Percentiles rank a stretch among this genome's conserved stretches.
Evolutionary conservation across 2,329 filamentous ascomycete species (phyloP).

Genomic region (Dactylellina parvicollis): DNA sequence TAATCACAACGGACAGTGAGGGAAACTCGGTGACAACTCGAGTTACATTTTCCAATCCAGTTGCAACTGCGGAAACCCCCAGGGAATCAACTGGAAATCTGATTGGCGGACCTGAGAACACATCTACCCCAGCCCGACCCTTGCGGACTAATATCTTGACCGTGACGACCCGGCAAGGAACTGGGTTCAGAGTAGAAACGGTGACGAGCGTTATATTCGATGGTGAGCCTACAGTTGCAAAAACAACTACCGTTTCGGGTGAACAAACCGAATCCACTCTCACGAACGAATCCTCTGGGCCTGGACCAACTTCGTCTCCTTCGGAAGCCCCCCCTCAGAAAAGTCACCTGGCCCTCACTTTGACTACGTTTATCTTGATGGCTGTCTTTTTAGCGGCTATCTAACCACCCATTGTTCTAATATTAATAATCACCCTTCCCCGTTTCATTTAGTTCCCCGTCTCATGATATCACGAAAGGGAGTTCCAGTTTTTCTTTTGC

Average conservation of each 20-base stretch:
- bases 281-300: background rate
- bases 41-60: conserved; percentile 29
- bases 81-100: background rate
- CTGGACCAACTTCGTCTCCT: background rate
- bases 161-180: conserved; percentile 23
- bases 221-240: background rate
- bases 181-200: conserved; percentile 17
- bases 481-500: no score
- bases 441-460: no score
- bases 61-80: background rate
- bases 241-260: background rate
- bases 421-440: no score
- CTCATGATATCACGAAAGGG: no score
- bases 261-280: background rate
- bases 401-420: no score
- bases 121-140: background rate
- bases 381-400: no score
- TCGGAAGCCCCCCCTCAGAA: background rate
- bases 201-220: conserved; percentile 19
- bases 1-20: conserved; percentile 30
- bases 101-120: background rate
- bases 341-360: no score
- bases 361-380: no score
- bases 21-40: conserved; percentile 39
- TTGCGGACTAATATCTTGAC: conserved; percentile 33